These are phyloP conservation scores for Berkeleyomyces basicola DNA, from an alignment of 2,329 filamentous ascomycete genomes.

Conservation along the genomic window DNA sequence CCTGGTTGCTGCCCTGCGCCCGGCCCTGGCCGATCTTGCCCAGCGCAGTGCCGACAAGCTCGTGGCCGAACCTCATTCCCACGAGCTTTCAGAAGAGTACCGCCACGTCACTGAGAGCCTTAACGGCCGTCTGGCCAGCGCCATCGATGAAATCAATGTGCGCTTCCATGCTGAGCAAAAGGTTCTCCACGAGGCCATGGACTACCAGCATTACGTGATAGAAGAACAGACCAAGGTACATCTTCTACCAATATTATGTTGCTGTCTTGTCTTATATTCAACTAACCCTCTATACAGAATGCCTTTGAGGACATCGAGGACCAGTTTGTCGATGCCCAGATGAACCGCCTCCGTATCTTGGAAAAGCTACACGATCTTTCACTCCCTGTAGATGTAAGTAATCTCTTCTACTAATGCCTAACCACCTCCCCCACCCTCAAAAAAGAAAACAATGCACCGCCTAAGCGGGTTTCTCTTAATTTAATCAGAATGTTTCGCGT, in stretches of 20 bases:
- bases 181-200: conserved; percentile 2
- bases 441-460: too few relatives aligned
- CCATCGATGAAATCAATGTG: conserved; percentile 15
- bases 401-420: background rate
- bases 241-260: background rate
- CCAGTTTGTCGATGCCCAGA: conserved; percentile 28
- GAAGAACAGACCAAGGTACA: conserved; percentile 16
- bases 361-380: conserved; percentile 26
- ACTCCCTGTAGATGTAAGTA: conserved; percentile 34
- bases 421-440: background rate
- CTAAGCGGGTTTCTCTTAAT: conserved; percentile 10
- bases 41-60: conserved; percentile 41
- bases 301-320: conserved; percentile 25
- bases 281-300: conserved; percentile 19
- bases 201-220: conserved; percentile 12
- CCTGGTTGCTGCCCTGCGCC: conserved; percentile 46
- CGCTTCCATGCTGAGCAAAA: conserved; percentile 15
- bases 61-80: conserved; percentile 33
- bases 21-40: conserved; percentile 47
- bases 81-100: conserved; percentile 39
- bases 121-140: conserved; percentile 24
- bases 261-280: background rate
- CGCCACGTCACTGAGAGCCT: conserved; percentile 34
- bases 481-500: background rate
- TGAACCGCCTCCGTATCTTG: conserved; percentile 30